phyloP scores from a whole-genome alignment of 495 filamentous ascomycete species.

The Parachaetomium inaequale region DNA sequence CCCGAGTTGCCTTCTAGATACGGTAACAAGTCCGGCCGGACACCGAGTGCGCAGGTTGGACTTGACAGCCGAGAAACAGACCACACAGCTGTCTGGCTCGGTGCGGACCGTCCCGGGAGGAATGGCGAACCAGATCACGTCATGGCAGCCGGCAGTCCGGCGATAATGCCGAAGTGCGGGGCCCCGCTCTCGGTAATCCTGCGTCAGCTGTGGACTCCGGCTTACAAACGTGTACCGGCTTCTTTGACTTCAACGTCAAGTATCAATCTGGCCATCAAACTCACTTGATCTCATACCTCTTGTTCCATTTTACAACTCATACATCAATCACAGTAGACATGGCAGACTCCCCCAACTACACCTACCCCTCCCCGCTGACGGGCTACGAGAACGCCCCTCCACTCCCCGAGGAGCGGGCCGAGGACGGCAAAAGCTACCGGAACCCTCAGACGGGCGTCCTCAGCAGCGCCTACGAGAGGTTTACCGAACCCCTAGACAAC shows the following conservation, averaged over 20 bases:
- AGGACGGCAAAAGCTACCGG: conserved; percentile 63
- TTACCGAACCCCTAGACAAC: conserved; percentile 61
- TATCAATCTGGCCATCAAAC: neutral
- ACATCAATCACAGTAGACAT: neutral
- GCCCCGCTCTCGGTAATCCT: neutral
- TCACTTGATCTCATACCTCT: too few species aligned
- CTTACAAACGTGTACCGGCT: conserved; percentile 7
- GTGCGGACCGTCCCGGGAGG: neutral
- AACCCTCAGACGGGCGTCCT: conserved; percentile 55
- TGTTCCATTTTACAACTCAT: too few species aligned
- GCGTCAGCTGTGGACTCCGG: conserved; percentile 6
- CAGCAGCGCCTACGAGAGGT: conserved; percentile 63
- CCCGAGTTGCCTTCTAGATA: neutral
- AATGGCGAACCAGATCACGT: conserved; percentile 1
- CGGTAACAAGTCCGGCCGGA: neutral
- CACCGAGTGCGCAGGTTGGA: neutral
- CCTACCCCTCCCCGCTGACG: conserved; percentile 62
- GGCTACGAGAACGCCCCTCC: conserved; percentile 63
- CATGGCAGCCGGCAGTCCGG: neutral
- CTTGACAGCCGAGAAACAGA: neutral
- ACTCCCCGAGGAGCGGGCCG: conserved; percentile 57
- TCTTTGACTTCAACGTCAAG: neutral
- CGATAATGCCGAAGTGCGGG: neutral
- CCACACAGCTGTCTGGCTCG: neutral
- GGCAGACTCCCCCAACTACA: conserved; percentile 30